Evolutionary conservation across 2,329 filamentous ascomycete genomes (phyloP).

Genomic region (Thermomyces lanuginosus): DNA sequence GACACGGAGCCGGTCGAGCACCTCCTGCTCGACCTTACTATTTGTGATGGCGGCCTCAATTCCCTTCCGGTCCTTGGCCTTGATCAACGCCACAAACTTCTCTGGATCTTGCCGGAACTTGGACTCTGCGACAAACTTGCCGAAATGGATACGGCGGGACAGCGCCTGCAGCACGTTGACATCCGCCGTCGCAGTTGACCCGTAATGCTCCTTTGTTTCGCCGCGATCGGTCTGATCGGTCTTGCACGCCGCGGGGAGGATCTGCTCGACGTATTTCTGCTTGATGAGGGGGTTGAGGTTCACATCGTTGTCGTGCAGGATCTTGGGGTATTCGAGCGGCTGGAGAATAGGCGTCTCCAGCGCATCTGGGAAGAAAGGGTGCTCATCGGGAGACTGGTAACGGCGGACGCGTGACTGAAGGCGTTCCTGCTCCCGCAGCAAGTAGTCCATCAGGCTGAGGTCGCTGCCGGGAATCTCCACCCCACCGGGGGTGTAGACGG

Average conservation of each 20-base stretch:
- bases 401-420: slow-evolving; percentile 85
- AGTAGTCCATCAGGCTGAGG: slow-evolving; percentile 85
- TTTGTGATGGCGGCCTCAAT: slow-evolving; percentile 89
- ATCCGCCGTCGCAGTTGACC: slow-evolving; percentile 78
- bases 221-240: slow-evolving; percentile 60
- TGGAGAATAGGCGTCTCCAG: slow-evolving; percentile 70
- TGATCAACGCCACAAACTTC: slow-evolving; percentile 66
- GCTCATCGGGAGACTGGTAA: slow-evolving; percentile 91
- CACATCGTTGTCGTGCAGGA: slow-evolving; percentile 76
- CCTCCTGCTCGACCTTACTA: slow-evolving; percentile 72
- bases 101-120: slow-evolving; percentile 80
- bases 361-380: slow-evolving; percentile 82
- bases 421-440: slow-evolving; percentile 74
- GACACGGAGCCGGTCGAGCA: slow-evolving; percentile 66
- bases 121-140: slow-evolving; percentile 92
- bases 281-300: slow-evolving; percentile 84
- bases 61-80: slow-evolving; percentile 58
- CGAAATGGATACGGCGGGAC: slow-evolving; percentile 84
- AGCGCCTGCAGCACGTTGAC: slow-evolving; percentile 80
- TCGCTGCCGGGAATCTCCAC: slow-evolving; percentile 56
- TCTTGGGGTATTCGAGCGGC: slow-evolving; percentile 70
- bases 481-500: slow-evolving; percentile 70
- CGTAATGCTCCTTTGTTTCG: slow-evolving; percentile 86
- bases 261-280: slow-evolving; percentile 61
- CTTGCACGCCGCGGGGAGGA: slow-evolving; percentile 72